These are phyloP conservation scores for Magnaporthales sp. DNA, from an alignment of 2,329 filamentous ascomycete genomes.

Conservation along the genomic window DNA sequence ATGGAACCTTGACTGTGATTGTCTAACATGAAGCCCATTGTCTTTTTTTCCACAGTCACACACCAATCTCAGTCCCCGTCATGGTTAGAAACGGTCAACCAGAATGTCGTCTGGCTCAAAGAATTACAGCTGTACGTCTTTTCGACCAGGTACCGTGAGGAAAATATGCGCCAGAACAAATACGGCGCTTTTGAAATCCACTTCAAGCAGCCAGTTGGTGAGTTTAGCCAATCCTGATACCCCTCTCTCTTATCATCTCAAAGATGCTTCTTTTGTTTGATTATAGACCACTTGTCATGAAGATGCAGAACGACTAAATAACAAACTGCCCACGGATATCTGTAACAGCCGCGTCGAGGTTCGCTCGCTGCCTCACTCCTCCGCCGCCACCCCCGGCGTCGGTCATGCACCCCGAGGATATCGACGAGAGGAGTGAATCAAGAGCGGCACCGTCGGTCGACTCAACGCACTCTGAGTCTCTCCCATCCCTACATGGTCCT, in stretches of 20 bases:
- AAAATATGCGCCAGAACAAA: conserved; percentile 39
- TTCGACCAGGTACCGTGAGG: conserved; percentile 44
- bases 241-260: neutral
- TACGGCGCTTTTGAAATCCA: conserved; percentile 41
- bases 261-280: neutral
- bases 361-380: neutral
- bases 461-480: neutral
- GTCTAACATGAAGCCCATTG: neutral
- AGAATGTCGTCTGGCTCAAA: conserved; percentile 37
- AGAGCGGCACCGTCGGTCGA: neutral
- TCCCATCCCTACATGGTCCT: neutral
- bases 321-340: too few species aligned
- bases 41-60: conserved; percentile 36
- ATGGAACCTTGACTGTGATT: neutral
- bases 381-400: neutral
- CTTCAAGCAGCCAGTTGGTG: conserved; percentile 22
- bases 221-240: neutral
- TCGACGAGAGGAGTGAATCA: neutral
- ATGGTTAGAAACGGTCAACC: conserved; percentile 41
- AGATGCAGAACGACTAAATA: neutral
- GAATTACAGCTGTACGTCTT: conserved; percentile 52
- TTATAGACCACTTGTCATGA: too few species aligned
- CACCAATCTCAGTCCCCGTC: conserved; percentile 35
- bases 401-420: neutral
- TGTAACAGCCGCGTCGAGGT: neutral